A percentile compares a stretch with the other conserved stretches of the same genome.
phyloP scores from a whole-genome alignment of 2,329 filamentous ascomycete species.

The Aspergillus luchuensis region DNA sequence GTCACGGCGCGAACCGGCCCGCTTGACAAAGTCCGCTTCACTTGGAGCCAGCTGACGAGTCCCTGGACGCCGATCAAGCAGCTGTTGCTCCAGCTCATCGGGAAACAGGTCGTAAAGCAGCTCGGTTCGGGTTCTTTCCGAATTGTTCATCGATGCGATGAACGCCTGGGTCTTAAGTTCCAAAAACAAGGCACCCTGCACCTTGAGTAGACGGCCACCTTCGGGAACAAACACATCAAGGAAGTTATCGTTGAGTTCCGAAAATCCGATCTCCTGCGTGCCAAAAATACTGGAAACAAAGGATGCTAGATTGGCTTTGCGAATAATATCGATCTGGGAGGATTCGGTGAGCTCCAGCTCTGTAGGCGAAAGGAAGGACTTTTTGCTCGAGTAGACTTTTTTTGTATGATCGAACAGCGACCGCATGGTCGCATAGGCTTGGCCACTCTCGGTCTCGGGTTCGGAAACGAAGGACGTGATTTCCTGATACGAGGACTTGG shows the following conservation, averaged over 20 bases:
- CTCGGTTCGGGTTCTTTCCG: slow-evolving; percentile 57
- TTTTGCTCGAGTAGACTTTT: slow-evolving; percentile 59
- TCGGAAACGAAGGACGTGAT: slow-evolving; percentile 60
- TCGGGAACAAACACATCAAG: slow-evolving; percentile 65
- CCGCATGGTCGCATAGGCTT: slow-evolving; percentile 64
- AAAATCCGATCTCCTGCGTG: slow-evolving; percentile 66
- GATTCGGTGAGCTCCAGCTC: slow-evolving; percentile 55
- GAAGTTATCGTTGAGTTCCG: slow-evolving; percentile 64
- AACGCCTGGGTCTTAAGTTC: slow-evolving; percentile 70
- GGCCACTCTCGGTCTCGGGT: slow-evolving; percentile 57
- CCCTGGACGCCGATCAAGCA: slow-evolving; percentile 58
- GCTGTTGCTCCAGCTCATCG: slow-evolving; percentile 55
- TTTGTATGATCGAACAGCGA: slow-evolving; percentile 66
- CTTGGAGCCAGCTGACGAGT: slow-evolving; percentile 57
- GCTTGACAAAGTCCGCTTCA: slow-evolving; percentile 62
- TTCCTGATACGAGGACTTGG: slow-evolving; percentile 59
- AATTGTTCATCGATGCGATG: slow-evolving; percentile 61
- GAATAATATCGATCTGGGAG: slow-evolving; percentile 60
- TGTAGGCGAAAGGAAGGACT: slow-evolving; percentile 58
- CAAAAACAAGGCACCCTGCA: slow-evolving; percentile 62
- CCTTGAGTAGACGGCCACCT: slow-evolving; percentile 59
- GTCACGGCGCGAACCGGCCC: slow-evolving; percentile 56
- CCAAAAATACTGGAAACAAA: slow-evolving; percentile 66
- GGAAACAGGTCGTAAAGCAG: slow-evolving; percentile 64
- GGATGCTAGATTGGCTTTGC: slow-evolving; percentile 66